phyloP scores from a whole-genome alignment of 78 protist species.

The Creolimax fragrantissima region DNA sequence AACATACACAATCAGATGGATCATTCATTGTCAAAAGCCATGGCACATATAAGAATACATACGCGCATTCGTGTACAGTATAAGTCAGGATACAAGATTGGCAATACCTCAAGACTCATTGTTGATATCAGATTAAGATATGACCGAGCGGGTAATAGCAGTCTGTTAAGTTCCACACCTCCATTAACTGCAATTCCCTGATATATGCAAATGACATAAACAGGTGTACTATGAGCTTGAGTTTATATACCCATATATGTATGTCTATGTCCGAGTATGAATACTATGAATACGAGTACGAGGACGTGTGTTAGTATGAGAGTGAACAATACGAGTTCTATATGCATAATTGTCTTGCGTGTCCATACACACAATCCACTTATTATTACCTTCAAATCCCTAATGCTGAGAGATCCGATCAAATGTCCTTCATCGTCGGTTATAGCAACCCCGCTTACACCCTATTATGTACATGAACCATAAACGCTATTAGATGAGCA shows the following conservation, averaged over 20 bases:
- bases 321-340: too few species aligned
- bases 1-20: too few species aligned
- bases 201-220: neutral
- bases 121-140: neutral
- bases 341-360: too few species aligned
- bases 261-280: neutral
- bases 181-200: neutral
- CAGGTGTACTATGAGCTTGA: neutral
- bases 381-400: neutral
- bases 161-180: neutral
- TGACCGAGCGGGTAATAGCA: neutral
- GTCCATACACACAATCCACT: too few species aligned
- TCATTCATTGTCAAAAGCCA: neutral
- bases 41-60: too few species aligned
- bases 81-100: too few species aligned
- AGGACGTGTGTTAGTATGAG: neutral
- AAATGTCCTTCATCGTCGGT: conserved; percentile 3
- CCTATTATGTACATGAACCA: neutral
- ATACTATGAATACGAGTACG: neutral
- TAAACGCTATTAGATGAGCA: neutral
- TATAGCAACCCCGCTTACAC: conserved; percentile 16
- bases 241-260: neutral
- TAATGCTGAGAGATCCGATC: conserved; percentile 14
- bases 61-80: too few species aligned
- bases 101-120: neutral